Conservation (phyloP, 352 stramenopile genomes). For the Pythium periplocum region DNA sequence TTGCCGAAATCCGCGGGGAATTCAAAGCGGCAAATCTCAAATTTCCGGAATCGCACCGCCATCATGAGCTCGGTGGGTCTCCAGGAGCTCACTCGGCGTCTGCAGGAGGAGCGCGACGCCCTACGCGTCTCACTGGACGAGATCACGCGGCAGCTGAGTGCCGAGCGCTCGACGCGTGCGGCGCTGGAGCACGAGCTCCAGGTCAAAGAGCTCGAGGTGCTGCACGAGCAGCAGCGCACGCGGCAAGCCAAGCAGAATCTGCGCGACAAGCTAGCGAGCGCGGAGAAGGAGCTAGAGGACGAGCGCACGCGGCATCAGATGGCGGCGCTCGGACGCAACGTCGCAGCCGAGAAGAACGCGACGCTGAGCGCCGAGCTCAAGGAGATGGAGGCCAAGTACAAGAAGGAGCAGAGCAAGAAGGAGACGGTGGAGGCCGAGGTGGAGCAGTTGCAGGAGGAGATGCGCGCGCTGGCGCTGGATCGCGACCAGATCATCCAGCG, state of each 20-base stretch:
- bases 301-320: conserved; percentile 47
- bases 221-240: conserved; percentile 58
- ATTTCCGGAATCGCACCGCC: not conserved
- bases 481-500: conserved; percentile 55
- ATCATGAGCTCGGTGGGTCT: conserved; percentile 15
- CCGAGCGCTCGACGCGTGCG: conserved; percentile 28
- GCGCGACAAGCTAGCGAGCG: conserved; percentile 33
- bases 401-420: conserved; percentile 60
- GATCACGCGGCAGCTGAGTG: conserved; percentile 32
- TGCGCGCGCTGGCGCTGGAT: conserved; percentile 33
- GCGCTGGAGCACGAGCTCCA: conserved; percentile 58
- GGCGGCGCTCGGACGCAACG: conserved; percentile 40
- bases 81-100: conserved; percentile 47
- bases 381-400: conserved; percentile 47
- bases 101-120: conserved; percentile 60
- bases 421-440: conserved; percentile 45
- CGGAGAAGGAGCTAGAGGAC: conserved; percentile 64
- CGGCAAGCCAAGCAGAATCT: conserved; percentile 43
- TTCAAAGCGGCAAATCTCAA: not conserved
- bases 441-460: conserved; percentile 41
- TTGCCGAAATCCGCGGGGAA: conserved; percentile 2
- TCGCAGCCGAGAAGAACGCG: conserved; percentile 50
- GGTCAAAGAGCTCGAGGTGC: conserved; percentile 58
- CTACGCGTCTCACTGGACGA: conserved; percentile 45
- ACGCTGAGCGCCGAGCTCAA: conserved; percentile 42